Conservation (phyloP, 192 early-diverging fungal genomes). For the Backusella morwellensis region DNA sequence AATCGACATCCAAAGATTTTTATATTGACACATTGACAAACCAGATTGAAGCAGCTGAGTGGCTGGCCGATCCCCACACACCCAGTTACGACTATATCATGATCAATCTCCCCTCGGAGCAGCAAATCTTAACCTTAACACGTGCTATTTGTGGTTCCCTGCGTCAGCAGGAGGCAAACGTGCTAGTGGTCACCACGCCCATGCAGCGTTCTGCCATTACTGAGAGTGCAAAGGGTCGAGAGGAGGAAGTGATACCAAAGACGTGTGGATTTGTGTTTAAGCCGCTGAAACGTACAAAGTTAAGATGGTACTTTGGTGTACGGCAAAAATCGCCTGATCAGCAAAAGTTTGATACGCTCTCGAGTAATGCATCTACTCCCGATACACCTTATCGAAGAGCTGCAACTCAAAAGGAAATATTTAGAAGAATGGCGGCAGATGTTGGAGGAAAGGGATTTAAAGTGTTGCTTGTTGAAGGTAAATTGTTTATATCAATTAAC, state of each 20-base stretch:
- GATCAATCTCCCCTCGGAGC: constrained; percentile 47
- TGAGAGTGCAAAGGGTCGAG: constrained; percentile 39
- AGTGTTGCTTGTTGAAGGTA: constrained; percentile 53
- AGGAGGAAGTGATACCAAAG: constrained; percentile 30
- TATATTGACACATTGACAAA: constrained; percentile 41
- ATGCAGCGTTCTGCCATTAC: constrained; percentile 51
- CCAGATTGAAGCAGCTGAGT: constrained; percentile 38
- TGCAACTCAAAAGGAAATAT: constrained; percentile 48
- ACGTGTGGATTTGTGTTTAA: constrained; percentile 56
- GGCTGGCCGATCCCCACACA: constrained; percentile 22
- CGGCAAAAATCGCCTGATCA: constrained; percentile 5
- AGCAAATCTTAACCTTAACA: constrained; percentile 38
- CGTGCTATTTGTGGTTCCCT: constrained; percentile 20
- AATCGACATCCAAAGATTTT: background rate
- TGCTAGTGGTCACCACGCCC: constrained; percentile 52
- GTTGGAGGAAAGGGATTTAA: constrained; percentile 47
- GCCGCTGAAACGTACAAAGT: constrained; percentile 50
- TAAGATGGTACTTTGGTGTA: constrained; percentile 44
- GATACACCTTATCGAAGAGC: constrained; percentile 46
- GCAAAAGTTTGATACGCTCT: background rate
- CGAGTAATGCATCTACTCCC: background rate
- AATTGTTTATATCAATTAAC: background rate
- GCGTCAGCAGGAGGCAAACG: constrained; percentile 16
- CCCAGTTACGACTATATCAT: constrained; percentile 40
- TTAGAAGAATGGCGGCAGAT: constrained; percentile 48